phyloP scores from a whole-genome alignment of 139 green algal genomes.

The Bryopsis sp. region DNA sequence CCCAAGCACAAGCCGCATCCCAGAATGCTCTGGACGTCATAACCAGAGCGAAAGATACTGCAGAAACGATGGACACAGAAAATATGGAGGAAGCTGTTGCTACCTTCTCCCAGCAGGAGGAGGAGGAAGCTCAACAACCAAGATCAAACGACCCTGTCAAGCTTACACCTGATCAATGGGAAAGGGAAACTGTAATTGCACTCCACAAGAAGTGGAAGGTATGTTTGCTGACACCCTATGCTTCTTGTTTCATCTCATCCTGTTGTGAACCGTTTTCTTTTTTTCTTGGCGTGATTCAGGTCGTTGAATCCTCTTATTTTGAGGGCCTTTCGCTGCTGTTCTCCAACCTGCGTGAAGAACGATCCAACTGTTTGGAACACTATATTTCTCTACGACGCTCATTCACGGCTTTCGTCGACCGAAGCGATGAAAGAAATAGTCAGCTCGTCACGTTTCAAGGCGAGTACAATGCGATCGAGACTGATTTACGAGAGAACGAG shows the following conservation, averaged over 20 bases:
- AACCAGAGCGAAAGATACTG: not conserved
- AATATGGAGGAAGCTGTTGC: not conserved
- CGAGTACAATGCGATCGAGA: not conserved
- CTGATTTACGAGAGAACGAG: not conserved
- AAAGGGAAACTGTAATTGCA: not conserved
- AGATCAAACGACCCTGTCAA: not conserved
- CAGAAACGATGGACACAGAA: not conserved
- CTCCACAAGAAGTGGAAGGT: slow-evolving; percentile 10
- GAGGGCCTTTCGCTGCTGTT: not conserved
- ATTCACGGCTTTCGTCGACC: not conserved
- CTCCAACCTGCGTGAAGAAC: not conserved
- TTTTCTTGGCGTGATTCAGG: too few species aligned
- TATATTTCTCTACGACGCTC: not conserved
- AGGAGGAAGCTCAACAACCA: not conserved
- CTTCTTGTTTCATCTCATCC: not conserved
- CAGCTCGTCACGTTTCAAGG: not conserved
- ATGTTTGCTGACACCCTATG: not conserved
- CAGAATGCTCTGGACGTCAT: too few species aligned
- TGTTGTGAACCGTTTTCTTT: too few species aligned
- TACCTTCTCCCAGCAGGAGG: not conserved
- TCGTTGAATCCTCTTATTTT: not conserved
- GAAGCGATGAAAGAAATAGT: not conserved
- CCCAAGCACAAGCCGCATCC: too few species aligned
- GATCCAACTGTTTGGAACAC: not conserved
- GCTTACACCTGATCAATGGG: not conserved